A percentile compares a stretch with the other conserved stretches of the same genome.
Conservation (phyloP, 225 moss, liverwort and hornwort species). For the Climacium dendroides region DNA sequence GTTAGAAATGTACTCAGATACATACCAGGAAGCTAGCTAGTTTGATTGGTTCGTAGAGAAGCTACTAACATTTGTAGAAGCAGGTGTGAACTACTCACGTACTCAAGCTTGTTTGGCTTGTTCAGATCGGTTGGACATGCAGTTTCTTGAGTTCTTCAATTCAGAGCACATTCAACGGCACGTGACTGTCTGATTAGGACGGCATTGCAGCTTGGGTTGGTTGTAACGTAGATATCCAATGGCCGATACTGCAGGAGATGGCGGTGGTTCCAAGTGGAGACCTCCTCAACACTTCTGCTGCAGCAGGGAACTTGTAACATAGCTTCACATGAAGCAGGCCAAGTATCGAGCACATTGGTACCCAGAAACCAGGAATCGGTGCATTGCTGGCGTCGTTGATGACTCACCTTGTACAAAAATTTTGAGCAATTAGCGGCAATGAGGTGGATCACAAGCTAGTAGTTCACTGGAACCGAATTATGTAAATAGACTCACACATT, state of each 20-base stretch:
- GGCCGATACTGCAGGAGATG: not conserved
- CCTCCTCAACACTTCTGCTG: not conserved
- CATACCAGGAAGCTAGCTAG: too few relatives aligned
- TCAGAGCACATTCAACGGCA: too few relatives aligned
- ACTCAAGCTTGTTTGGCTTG: too few relatives aligned
- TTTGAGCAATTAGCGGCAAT: not conserved
- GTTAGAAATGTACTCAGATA: not conserved
- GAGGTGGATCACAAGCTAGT: not conserved
- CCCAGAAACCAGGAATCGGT: not conserved
- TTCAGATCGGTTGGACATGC: too few relatives aligned
- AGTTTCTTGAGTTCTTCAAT: too few relatives aligned
- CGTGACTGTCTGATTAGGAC: too few relatives aligned
- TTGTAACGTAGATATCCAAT: too few relatives aligned
- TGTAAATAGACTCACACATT: not conserved
- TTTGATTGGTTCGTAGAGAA: too few relatives aligned
- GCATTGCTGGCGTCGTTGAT: not conserved
- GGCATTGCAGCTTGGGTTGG: too few relatives aligned
- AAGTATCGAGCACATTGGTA: not conserved
- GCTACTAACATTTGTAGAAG: too few relatives aligned
- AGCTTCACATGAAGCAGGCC: not conserved
- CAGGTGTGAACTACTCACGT: too few relatives aligned
- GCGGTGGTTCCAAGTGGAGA: constrained; percentile 14
- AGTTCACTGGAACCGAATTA: not conserved
- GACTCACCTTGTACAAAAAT: not conserved
- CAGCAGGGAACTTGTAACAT: not conserved